Evolutionary conservation across 75 land plant genomes (phyloP).

Genomic region (Cryptomeria japonica): DNA sequence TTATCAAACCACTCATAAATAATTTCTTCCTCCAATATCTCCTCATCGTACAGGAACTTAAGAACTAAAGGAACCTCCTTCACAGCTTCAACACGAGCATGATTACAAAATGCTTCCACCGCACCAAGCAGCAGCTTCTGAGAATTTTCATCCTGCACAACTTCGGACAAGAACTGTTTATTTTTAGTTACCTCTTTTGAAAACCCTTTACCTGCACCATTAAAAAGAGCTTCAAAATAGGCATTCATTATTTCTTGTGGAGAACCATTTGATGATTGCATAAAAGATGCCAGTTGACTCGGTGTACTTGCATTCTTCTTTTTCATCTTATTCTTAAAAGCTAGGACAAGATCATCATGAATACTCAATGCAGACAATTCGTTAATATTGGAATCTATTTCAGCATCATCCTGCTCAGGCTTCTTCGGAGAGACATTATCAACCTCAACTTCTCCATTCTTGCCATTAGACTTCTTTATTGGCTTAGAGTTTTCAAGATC

Average conservation of each 20-base stretch:
- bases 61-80: slow-evolving; percentile 78
- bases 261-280: slow-evolving; percentile 38
- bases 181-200: slow-evolving; percentile 75
- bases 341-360: slow-evolving; percentile 36
- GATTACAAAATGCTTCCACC: slow-evolving; percentile 58
- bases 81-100: slow-evolving; percentile 42
- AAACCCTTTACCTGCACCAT: slow-evolving; percentile 72
- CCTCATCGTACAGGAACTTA: slow-evolving; percentile 78
- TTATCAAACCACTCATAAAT: slow-evolving; percentile 71
- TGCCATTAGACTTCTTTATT: slow-evolving; percentile 15
- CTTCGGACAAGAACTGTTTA: slow-evolving; percentile 60
- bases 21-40: slow-evolving; percentile 79
- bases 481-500: slow-evolving; percentile 12
- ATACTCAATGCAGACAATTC: not conserved
- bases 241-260: slow-evolving; percentile 66
- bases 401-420: not conserved
- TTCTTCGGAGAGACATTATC: slow-evolving; percentile 9
- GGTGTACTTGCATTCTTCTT: slow-evolving; percentile 45
- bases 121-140: slow-evolving; percentile 68
- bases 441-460: slow-evolving; percentile 16
- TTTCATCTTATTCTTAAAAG: slow-evolving; percentile 51
- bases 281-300: slow-evolving; percentile 34
- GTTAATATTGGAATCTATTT: not conserved
- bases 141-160: slow-evolving; percentile 49
- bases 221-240: slow-evolving; percentile 77